Evolutionary conservation across 192 early-diverging fungal genomes (phyloP).

Genomic region (Gorgonomyces haynaldii): DNA sequence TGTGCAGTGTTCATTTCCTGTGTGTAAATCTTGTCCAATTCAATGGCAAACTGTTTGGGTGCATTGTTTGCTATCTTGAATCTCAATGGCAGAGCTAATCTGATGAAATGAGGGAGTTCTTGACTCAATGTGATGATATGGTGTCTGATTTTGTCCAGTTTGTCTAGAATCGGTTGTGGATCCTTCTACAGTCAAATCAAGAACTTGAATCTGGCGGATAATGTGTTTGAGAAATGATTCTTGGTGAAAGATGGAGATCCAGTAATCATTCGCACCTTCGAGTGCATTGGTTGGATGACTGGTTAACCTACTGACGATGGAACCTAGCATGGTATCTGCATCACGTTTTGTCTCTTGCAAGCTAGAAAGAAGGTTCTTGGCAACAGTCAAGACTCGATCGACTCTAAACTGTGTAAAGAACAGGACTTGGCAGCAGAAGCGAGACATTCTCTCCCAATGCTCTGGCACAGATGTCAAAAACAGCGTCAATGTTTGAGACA

Average conservation of each 20-base stretch:
- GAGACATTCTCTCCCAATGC: constrained; percentile 22
- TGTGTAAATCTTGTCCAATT: too few species aligned
- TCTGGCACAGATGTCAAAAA: constrained; percentile 11
- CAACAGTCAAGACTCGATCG: constrained; percentile 55
- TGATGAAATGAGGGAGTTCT: too few species aligned
- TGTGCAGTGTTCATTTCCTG: background rate
- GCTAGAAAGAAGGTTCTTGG: constrained; percentile 59
- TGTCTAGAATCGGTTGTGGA: too few species aligned
- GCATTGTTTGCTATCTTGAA: too few species aligned
- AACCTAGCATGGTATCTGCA: constrained; percentile 38
- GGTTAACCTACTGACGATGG: constrained; percentile 25
- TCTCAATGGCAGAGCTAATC: too few species aligned
- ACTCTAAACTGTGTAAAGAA: constrained; percentile 55
- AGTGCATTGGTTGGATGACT: background rate
- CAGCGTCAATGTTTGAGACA: constrained; percentile 33
- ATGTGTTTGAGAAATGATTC: constrained; percentile 2
- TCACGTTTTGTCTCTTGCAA: constrained; percentile 57
- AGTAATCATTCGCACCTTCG: constrained; percentile 1
- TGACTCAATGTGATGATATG: too few species aligned
- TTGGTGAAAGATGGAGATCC: constrained; percentile 4
- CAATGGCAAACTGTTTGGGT: too few species aligned
- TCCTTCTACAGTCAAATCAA: too few species aligned
- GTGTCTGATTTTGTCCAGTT: too few species aligned
- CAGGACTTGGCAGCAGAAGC: constrained; percentile 30
- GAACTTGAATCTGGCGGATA: background rate